These are phyloP conservation scores for Coprinopsis strossmayeri DNA, from an alignment of 768 basidiomycete genomes.

Conservation along the genomic window DNA sequence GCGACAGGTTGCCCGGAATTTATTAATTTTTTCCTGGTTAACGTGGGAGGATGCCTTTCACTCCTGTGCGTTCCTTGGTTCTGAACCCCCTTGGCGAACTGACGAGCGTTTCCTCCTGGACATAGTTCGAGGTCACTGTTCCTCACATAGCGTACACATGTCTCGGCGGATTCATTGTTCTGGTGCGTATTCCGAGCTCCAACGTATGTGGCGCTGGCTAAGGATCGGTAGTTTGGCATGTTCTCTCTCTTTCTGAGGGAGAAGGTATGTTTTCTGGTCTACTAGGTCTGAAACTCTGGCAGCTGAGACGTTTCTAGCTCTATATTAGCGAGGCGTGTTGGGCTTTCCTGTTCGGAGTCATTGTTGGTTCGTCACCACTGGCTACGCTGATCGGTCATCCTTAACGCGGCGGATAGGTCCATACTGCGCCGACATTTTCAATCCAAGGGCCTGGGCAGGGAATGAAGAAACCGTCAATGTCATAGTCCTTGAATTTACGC, in stretches of 20 bases:
- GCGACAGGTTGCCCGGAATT: background rate
- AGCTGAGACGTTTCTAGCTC: slow-evolving; percentile 33
- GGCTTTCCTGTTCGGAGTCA: slow-evolving; percentile 90
- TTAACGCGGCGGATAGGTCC: slow-evolving; percentile 46
- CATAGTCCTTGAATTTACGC: slow-evolving; percentile 87
- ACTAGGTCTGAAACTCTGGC: slow-evolving; percentile 7
- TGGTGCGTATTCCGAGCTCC: slow-evolving; percentile 39
- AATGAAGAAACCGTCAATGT: slow-evolving; percentile 47
- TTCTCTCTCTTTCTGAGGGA: slow-evolving; percentile 90
- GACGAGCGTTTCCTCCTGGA: background rate
- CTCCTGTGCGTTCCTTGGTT: background rate
- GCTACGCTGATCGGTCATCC: background rate
- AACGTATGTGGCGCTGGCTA: background rate
- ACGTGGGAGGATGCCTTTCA: slow-evolving; percentile 2
- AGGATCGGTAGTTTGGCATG: slow-evolving; percentile 73
- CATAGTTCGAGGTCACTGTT: slow-evolving; percentile 54
- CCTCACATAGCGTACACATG: slow-evolving; percentile 77
- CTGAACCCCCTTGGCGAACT: background rate
- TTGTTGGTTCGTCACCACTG: slow-evolving; percentile 53
- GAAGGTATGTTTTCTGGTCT: slow-evolving; percentile 40
- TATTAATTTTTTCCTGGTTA: background rate
- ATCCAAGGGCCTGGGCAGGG: slow-evolving; percentile 69
- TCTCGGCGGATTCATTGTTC: slow-evolving; percentile 75
- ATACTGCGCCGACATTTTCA: slow-evolving; percentile 73
- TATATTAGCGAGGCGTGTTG: slow-evolving; percentile 97